Evolutionary conservation across 2,329 filamentous ascomycete genomes (phyloP).

Genomic region (Clarireedia monteithiana): DNA sequence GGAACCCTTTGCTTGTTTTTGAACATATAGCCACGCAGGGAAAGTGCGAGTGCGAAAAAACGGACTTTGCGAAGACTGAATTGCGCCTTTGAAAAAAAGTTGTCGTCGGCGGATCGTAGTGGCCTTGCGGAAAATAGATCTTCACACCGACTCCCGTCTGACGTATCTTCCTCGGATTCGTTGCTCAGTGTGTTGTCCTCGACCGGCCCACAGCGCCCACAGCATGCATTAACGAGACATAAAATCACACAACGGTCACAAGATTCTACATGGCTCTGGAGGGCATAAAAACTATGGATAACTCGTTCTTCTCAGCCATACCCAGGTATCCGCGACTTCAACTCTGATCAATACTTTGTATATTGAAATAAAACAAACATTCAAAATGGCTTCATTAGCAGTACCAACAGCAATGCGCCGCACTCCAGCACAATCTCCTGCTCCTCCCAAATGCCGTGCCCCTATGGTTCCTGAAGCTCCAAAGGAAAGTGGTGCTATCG

Average conservation of each 20-base stretch:
- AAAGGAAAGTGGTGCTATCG: slow-evolving; percentile 21
- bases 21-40: too few relatives aligned
- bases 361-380: background rate
- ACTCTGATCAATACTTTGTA: background rate
- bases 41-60: too few relatives aligned
- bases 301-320: background rate
- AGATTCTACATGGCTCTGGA: background rate
- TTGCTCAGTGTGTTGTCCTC: too few relatives aligned
- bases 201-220: too few relatives aligned
- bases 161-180: too few relatives aligned
- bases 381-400: background rate
- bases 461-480: slow-evolving; percentile 17
- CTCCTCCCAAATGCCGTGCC: background rate
- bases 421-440: too few relatives aligned
- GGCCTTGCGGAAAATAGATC: too few relatives aligned
- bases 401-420: background rate
- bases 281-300: background rate
- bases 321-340: background rate
- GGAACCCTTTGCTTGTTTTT: too few relatives aligned
- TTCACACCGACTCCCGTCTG: too few relatives aligned
- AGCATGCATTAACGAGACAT: background rate
- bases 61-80: too few relatives aligned
- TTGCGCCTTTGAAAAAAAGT: too few relatives aligned
- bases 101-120: too few relatives aligned
- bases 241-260: background rate